Conservation (phyloP, 208 protist species). For the Trypanosomatidae sp. region DNA sequence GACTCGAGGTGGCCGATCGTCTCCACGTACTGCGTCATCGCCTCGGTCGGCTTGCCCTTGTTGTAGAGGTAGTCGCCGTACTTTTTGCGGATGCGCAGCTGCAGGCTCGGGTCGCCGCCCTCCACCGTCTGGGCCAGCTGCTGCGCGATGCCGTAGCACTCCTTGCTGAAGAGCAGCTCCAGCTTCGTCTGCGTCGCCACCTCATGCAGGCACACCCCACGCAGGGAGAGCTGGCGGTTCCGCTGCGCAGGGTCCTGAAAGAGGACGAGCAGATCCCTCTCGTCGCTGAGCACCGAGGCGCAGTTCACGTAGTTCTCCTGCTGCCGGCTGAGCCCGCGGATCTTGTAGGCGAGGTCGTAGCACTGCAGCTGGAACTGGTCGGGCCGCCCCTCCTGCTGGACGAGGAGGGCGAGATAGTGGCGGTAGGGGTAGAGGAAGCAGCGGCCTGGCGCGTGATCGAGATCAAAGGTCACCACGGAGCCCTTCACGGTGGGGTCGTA, state of each 20-base stretch:
- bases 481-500: constrained; percentile 54
- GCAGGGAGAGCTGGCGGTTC: constrained; percentile 5
- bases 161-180: constrained; percentile 95
- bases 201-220: constrained; percentile 72
- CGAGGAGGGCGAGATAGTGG: constrained; percentile 86
- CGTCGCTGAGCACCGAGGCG: constrained; percentile 79
- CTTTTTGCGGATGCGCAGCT: constrained; percentile 90
- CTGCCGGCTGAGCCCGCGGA: constrained; percentile 80
- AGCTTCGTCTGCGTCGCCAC: constrained; percentile 93
- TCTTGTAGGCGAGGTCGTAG: constrained; percentile 91
- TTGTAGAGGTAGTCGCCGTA: constrained; percentile 96
- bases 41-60: constrained; percentile 71
- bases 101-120: constrained; percentile 49
- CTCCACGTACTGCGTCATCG: constrained; percentile 93
- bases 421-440: constrained; percentile 68
- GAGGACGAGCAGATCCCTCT: constrained; percentile 79
- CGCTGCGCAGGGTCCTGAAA: constrained; percentile 45
- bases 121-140: constrained; percentile 71
- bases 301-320: constrained; percentile 69
- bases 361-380: constrained; percentile 69
- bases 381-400: constrained; percentile 36
- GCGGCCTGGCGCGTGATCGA: constrained; percentile 51
- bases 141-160: constrained; percentile 94
- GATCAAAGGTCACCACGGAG: constrained; percentile 71
- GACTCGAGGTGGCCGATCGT: constrained; percentile 96